phyloP scores from a whole-genome alignment of 2,329 filamentous ascomycete genomes.

The Bipolaris gigantea region DNA sequence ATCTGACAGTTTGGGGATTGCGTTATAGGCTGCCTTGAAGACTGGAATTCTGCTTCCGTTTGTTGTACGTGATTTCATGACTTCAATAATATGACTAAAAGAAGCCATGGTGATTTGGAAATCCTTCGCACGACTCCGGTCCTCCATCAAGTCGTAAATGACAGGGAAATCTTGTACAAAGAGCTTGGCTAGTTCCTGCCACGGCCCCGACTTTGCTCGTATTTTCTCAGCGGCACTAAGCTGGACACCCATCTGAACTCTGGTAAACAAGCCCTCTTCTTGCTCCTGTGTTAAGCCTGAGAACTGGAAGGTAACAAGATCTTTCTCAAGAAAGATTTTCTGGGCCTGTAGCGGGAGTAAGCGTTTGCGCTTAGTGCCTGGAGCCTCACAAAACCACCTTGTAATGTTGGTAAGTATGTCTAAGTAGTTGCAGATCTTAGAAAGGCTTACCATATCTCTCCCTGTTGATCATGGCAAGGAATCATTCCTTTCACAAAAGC shows the following conservation, averaged over 20 bases:
- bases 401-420: constrained; percentile 6
- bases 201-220: constrained; percentile 49
- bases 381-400: constrained; percentile 31
- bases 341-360: constrained; percentile 44
- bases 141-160: constrained; percentile 40
- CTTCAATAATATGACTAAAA: constrained; percentile 45
- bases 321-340: constrained; percentile 44
- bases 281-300: constrained; percentile 44
- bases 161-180: constrained; percentile 49
- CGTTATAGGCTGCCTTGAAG: constrained; percentile 24
- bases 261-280: constrained; percentile 54
- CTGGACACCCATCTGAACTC: constrained; percentile 52
- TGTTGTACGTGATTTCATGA: constrained; percentile 26
- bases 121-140: constrained; percentile 33
- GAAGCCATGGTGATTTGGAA: constrained; percentile 41
- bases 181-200: constrained; percentile 50
- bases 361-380: constrained; percentile 19
- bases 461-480: constrained; percentile 47
- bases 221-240: constrained; percentile 53
- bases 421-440: not conserved
- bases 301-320: constrained; percentile 51
- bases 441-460: constrained; percentile 48
- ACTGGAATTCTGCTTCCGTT: constrained; percentile 25
- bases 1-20: constrained; percentile 30
- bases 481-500: constrained; percentile 52